A percentile compares a stretch with the other conserved stretches of the same genome.
Conservation (phyloP, 805 yeast genomes). For the Ogataea chonburiensis region DNA sequence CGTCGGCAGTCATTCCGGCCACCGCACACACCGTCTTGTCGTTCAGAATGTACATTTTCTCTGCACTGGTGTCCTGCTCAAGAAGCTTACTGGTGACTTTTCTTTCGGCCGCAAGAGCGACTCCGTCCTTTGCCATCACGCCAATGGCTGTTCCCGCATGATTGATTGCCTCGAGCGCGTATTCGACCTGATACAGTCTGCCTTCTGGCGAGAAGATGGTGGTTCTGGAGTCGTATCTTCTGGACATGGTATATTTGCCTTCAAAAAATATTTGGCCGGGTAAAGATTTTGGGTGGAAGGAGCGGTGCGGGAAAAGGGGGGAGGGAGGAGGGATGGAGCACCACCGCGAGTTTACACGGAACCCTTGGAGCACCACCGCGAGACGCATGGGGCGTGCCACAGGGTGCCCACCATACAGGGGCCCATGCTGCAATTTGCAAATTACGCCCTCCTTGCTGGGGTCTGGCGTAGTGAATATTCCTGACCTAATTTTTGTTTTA, state of each 20-base stretch:
- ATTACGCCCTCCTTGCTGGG: no score
- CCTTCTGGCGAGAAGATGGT: slow-evolving; percentile 99
- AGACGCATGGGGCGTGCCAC: no score
- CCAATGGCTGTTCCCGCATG: slow-evolving; percentile 85
- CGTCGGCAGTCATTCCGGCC: slow-evolving; percentile 98
- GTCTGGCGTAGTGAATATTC: no score
- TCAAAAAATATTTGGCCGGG: slow-evolving; percentile 14
- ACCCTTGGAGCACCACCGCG: no score
- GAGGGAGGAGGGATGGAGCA: no score
- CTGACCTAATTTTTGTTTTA: no score
- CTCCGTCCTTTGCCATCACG: slow-evolving; percentile 75
- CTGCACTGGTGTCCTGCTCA: slow-evolving; percentile 92
- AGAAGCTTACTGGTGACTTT: slow-evolving; percentile 89
- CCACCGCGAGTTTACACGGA: no score
- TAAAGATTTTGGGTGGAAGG: slow-evolving; percentile 6
- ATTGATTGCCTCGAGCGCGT: slow-evolving; percentile 77
- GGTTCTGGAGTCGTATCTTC: slow-evolving; percentile 99
- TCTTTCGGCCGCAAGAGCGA: slow-evolving; percentile 94
- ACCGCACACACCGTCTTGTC: slow-evolving; percentile 79
- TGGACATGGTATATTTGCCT: slow-evolving; percentile 50
- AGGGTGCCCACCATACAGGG: no score
- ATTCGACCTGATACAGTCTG: slow-evolving; percentile 93
- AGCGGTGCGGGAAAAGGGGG: no score
- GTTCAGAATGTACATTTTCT: slow-evolving; percentile 83
- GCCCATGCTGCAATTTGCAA: no score